phyloP scores from a whole-genome alignment of 169 alveolate genomes.

The Plasmodium ovale region DNA sequence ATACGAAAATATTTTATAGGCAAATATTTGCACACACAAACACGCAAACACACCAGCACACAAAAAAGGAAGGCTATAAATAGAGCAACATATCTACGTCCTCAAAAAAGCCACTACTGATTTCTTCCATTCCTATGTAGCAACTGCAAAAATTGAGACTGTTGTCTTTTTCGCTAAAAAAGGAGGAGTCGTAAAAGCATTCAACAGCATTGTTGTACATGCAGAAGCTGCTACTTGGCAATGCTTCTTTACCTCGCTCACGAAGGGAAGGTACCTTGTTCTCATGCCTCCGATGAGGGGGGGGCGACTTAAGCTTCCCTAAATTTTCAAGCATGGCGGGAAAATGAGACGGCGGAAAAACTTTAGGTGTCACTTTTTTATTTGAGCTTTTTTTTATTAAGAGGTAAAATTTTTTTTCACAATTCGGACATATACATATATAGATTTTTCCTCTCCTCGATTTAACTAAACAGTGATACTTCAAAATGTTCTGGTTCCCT shows the following conservation, averaged over 20 bases:
- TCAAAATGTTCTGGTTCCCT: background rate
- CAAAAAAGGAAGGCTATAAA: background rate
- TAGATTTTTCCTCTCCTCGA: constrained; percentile 10
- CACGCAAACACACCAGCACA: background rate
- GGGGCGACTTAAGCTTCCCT: background rate
- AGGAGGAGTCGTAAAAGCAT: constrained; percentile 1
- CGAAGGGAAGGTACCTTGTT: background rate
- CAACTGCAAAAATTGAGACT: constrained; percentile 21
- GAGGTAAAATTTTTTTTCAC: constrained; percentile 41
- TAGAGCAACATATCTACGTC: constrained; percentile 9
- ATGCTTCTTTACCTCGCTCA: no score
- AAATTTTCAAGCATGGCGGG: constrained; percentile 6
- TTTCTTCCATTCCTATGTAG: constrained; percentile 27
- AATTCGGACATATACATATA: constrained; percentile 59
- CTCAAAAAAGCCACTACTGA: constrained; percentile 2
- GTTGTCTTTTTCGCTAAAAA: background rate
- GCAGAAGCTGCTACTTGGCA: background rate
- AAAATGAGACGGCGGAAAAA: constrained; percentile 37
- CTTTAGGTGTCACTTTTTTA: constrained; percentile 35
- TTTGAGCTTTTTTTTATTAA: constrained; percentile 33
- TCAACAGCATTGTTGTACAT: constrained; percentile 16
- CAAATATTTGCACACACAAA: background rate
- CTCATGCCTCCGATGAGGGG: background rate
- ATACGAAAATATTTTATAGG: no score
- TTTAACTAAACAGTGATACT: constrained; percentile 20